Conservation (phyloP, 208 protist genomes). For the Acanthamoeba divionensis region DNA sequence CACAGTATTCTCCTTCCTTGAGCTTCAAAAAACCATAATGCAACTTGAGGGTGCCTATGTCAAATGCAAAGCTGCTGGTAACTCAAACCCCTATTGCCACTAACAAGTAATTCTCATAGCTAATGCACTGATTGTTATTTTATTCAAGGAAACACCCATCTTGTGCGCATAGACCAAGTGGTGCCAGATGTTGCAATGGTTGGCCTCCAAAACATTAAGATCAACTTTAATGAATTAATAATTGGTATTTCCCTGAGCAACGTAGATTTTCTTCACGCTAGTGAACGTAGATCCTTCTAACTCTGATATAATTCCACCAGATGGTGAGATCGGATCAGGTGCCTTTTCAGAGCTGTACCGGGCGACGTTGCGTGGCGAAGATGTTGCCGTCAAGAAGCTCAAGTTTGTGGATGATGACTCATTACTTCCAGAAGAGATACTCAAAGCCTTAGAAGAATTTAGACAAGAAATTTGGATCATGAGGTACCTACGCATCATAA, state of each 20-base stretch:
- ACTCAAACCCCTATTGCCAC: too few relatives aligned
- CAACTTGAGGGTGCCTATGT: background rate
- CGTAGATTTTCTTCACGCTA: background rate
- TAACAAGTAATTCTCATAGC: too few relatives aligned
- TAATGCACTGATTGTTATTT: background rate
- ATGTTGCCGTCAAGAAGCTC: conserved; percentile 29
- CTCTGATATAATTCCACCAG: background rate
- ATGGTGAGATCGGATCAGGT: conserved; percentile 7
- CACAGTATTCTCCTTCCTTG: background rate
- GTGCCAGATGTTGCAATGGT: conserved; percentile 32
- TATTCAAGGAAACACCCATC: background rate
- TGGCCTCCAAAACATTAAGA: background rate
- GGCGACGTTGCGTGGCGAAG: conserved; percentile 1
- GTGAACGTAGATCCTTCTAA: background rate
- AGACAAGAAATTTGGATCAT: conserved; percentile 45
- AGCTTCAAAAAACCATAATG: background rate
- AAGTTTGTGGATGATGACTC: conserved; percentile 37
- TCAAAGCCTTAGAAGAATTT: conserved; percentile 28
- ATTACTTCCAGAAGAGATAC: background rate
- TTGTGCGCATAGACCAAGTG: background rate
- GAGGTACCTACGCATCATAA: background rate
- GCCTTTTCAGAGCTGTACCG: conserved; percentile 5
- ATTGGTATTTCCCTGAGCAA: background rate
- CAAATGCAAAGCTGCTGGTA: background rate
- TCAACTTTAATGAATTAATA: conserved; percentile 6